Base-by-base conservation (phyloP, 163 green algal species). In the Chlorella variabilis region DNA sequence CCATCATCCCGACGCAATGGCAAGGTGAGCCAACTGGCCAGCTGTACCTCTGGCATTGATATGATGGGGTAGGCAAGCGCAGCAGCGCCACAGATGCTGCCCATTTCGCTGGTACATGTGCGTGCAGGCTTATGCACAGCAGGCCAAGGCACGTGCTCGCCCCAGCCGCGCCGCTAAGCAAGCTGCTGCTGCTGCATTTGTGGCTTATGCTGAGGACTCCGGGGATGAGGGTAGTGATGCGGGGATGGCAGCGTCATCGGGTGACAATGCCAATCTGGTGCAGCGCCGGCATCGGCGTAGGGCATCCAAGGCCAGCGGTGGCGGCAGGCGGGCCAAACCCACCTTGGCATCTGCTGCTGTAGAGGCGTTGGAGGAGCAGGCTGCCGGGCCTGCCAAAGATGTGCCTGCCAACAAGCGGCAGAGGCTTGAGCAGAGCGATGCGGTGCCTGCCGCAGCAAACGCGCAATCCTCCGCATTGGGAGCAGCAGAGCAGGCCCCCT, bases 141-240 rank as follows among this genome's bases (percentile, higher is more conserved):
- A 45, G 36, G 42, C 49, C 1, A 20, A 58, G 2, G 21, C 38
- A 38, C 73, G 54, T 4, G 36, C 56, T 3, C 73, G 73, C 2
- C 73, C 73, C 17, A 70, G 48, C 27, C 73, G 73, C 5, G 73
- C 56, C 4, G 73, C 73, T 36, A 80, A 80, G 56, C 48, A 69
- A 6, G 56, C 73, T 2, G 73, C 73, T 6, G 73, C 54, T 11
- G 73, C 73, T 27, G 62, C 25, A 20, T 54, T 73, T 58, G 38
- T 73, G 38, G 73, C 73, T 7, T 77, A 77, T 63, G 70, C 48
- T 2, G 48, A 62, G 23, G 49, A 41, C 5, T 69, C 54, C 3
- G 73, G 18, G 15, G 73, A 56, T 7, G 56, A 42, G 23, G 38
- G 63, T 38, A 73, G 56, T 7, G 73, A 49, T 39, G 45, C 45